Evolutionary conservation across 768 basidiomycete species (phyloP).

Genomic region (Tylopilus sp.): DNA sequence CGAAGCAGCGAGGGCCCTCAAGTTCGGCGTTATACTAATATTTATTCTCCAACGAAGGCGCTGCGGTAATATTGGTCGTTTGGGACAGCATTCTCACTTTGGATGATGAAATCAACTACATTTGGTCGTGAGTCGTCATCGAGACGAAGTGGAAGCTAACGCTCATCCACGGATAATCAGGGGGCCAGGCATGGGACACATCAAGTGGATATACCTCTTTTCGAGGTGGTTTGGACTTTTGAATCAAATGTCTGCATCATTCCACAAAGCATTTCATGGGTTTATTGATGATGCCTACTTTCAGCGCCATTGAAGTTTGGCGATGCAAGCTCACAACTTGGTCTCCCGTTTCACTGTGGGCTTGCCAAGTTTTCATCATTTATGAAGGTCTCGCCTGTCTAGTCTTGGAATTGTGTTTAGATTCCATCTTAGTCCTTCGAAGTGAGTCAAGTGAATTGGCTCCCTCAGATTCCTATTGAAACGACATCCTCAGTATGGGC

Average conservation of each 20-base stretch:
- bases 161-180: not conserved
- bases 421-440: slow-evolving; percentile 16
- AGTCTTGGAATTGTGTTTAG: slow-evolving; percentile 12
- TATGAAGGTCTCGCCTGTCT: slow-evolving; percentile 5
- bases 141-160: not conserved
- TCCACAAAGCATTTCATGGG: not conserved
- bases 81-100: slow-evolving; percentile 20
- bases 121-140: slow-evolving; percentile 21
- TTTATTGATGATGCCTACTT: slow-evolving; percentile 1
- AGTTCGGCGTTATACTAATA: too few species aligned
- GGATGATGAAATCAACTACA: slow-evolving; percentile 13
- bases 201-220: slow-evolving; percentile 23
- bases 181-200: not conserved
- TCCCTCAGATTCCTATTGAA: not conserved
- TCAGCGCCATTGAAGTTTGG: slow-evolving; percentile 6
- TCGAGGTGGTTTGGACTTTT: slow-evolving; percentile 23
- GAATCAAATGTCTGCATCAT: slow-evolving; percentile 10
- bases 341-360: not conserved
- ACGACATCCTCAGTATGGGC: slow-evolving; percentile 9
- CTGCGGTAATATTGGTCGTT: slow-evolving; percentile 3
- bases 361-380: slow-evolving; percentile 2
- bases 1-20: not conserved
- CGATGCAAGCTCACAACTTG: not conserved
- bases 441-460: slow-evolving; percentile 10
- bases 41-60: slow-evolving; percentile 8